These are phyloP conservation scores for Talaromyces sp. DNA, from an alignment of 2,329 filamentous ascomycete species.

Conservation along the genomic window DNA sequence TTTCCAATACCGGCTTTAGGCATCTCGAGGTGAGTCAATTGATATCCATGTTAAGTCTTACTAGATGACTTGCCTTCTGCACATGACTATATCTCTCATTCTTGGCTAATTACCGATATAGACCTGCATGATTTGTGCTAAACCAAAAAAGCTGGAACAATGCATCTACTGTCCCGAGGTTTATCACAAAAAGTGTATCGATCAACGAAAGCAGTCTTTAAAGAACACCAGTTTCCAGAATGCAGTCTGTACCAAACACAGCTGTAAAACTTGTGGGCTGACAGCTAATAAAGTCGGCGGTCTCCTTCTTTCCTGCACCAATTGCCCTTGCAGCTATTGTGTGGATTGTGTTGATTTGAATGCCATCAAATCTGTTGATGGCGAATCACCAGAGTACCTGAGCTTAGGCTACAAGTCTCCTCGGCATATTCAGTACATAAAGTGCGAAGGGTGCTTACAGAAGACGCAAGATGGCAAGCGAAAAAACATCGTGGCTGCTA, in stretches of 20 bases:
- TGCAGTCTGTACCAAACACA: conserved; percentile 54
- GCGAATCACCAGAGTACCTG: not conserved
- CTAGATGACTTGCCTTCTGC: too few species aligned
- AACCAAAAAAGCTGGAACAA: not conserved
- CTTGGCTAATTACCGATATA: conserved; percentile 8
- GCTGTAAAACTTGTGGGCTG: conserved; percentile 52
- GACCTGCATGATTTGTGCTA: conserved; percentile 22
- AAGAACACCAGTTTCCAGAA: conserved; percentile 25
- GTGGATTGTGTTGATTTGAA: conserved; percentile 55
- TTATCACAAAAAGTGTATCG: conserved; percentile 50
- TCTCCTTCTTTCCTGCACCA: conserved; percentile 50
- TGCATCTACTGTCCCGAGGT: conserved; percentile 49
- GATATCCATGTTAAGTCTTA: too few species aligned
- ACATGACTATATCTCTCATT: too few species aligned
- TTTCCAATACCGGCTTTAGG: conserved; percentile 37
- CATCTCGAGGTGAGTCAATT: conserved; percentile 42
- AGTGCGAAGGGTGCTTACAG: not conserved
- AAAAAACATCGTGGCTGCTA: not conserved
- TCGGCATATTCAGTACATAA: not conserved
- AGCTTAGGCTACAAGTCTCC: not conserved
- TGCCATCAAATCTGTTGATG: not conserved
- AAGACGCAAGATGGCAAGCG: not conserved
- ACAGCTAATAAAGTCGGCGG: conserved; percentile 45
- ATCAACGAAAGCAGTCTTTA: conserved; percentile 18
- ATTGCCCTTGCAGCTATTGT: conserved; percentile 55